These are phyloP conservation scores for Populus deltoides DNA, from an alignment of 345 rosid species.

Conservation along the genomic window DNA sequence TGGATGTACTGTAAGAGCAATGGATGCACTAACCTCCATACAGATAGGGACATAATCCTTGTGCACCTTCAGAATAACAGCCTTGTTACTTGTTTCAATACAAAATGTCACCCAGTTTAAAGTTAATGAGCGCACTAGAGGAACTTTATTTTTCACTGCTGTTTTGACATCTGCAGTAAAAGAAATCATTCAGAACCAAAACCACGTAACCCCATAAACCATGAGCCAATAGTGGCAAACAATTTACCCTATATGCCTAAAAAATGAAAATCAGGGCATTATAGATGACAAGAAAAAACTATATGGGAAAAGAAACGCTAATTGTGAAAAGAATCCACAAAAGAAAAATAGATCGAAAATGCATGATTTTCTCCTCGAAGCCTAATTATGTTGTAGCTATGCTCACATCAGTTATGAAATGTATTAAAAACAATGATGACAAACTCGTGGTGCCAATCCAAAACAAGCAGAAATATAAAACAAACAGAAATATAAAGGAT, in stretches of 20 bases:
- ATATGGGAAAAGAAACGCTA: not conserved
- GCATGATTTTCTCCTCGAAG: not conserved
- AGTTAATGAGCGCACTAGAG: constrained; percentile 95
- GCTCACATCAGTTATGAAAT: not conserved
- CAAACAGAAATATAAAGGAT: too few species aligned
- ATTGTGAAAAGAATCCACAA: not conserved
- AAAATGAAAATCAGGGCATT: not conserved
- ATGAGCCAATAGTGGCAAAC: not conserved
- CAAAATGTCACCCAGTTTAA: constrained; percentile 95
- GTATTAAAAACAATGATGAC: not conserved
- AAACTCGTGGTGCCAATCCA: not conserved
- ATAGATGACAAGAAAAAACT: not conserved
- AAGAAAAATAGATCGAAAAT: not conserved
- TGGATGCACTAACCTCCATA: constrained; percentile 78
- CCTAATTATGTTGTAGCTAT: not conserved
- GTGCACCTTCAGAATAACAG: constrained; percentile 81
- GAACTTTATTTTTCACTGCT: constrained; percentile 92
- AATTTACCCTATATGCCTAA: not conserved
- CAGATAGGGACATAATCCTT: constrained; percentile 95
- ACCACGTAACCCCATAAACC: not conserved
- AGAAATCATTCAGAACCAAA: constrained; percentile 15
- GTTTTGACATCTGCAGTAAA: constrained; percentile 73
- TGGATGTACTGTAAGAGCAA: too few species aligned
- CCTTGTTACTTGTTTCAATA: constrained; percentile 90
- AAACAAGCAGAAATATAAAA: not conserved